Evolutionary conservation across 129 eudicot species (phyloP).

Genomic region (Deinandra increscens): DNA sequence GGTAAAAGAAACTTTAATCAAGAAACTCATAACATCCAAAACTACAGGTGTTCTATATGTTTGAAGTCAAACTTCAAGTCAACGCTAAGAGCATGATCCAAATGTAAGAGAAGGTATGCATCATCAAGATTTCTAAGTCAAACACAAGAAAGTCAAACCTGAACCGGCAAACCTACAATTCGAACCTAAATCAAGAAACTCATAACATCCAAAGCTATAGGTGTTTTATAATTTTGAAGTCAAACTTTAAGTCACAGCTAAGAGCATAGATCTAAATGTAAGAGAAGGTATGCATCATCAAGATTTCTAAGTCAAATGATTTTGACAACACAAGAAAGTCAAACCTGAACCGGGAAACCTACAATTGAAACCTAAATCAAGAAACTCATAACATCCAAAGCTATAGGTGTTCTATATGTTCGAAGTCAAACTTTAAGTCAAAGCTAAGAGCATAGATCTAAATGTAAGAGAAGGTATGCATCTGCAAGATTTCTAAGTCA

Average conservation of each 20-base stretch:
- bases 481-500: background rate
- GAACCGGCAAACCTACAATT: too few species aligned
- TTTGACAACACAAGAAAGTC: slow-evolving; percentile 4
- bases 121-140: slow-evolving; percentile 7
- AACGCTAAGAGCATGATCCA: too few species aligned
- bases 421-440: background rate
- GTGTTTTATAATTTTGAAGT: background rate
- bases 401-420: background rate
- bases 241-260: slow-evolving; percentile 7
- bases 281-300: background rate
- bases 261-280: background rate
- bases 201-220: background rate
- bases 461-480: background rate
- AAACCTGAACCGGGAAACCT: background rate
- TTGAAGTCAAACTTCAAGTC: too few species aligned
- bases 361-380: background rate
- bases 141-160: too few species aligned
- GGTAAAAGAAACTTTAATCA: background rate
- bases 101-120: background rate
- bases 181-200: slow-evolving; percentile 19
- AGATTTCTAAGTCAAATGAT: background rate
- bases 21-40: slow-evolving; percentile 9
- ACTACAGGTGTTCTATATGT: too few species aligned
- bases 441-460: background rate
- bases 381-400: background rate